Evolutionary conservation across 1,284 basidiomycete genomes (phyloP).

Genomic region (Sanghuangporus baumii): DNA sequence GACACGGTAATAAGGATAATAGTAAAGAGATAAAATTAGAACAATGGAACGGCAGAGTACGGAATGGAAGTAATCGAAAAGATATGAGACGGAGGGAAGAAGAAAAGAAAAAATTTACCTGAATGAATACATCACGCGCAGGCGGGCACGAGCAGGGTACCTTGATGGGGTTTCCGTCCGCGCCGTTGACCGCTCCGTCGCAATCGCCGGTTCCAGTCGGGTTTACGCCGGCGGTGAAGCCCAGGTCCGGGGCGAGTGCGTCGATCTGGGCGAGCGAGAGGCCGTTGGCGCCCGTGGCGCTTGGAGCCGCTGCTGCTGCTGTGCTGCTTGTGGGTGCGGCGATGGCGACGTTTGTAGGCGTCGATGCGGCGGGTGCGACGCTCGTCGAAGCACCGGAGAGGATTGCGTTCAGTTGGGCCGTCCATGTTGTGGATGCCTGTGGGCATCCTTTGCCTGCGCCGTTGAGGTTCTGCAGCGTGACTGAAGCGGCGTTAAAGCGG

Average conservation of each 20-base stretch:
- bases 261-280: conserved; percentile 13
- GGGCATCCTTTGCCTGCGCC: conserved; percentile 25
- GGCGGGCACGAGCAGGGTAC: conserved; percentile 33
- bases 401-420: conserved; percentile 20
- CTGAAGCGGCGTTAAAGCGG: conserved; percentile 31
- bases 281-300: conserved; percentile 7
- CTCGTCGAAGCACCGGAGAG: background rate
- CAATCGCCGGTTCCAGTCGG: conserved; percentile 25
- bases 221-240: conserved; percentile 19
- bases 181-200: conserved; percentile 25
- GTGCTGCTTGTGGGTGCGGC: background rate
- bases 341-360: background rate
- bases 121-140: conserved; percentile 28
- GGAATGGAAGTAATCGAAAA: background rate
- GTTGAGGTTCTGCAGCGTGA: conserved; percentile 30
- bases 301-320: background rate
- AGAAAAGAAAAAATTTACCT: conserved; percentile 16
- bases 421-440: conserved; percentile 22
- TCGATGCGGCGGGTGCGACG: background rate
- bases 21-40: background rate
- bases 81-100: background rate
- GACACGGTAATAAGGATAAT: no score
- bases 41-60: background rate
- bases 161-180: conserved; percentile 27
- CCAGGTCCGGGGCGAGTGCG: conserved; percentile 18